A percentile compares a stretch with the other conserved stretches of the same genome.
Evolutionary conservation across 257 asterid species (phyloP).

Genomic region (Solanum ossicruentum): DNA sequence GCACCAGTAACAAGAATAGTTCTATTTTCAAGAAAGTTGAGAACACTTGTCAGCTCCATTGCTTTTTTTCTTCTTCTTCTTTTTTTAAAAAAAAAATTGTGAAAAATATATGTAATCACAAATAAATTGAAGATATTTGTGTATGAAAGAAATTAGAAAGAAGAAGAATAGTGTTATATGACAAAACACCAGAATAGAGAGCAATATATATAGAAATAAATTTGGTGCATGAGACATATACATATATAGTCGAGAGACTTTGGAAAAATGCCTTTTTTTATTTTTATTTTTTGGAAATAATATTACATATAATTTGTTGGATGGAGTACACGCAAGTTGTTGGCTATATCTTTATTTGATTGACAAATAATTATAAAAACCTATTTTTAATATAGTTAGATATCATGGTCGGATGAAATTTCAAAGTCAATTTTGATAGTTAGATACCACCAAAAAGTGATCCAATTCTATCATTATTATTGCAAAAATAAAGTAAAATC

Average conservation of each 20-base stretch:
- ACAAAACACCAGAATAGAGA: background rate
- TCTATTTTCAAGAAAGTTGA: slow-evolving; percentile 37
- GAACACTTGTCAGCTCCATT: slow-evolving; percentile 59
- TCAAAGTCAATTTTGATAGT: background rate
- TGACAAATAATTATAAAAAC: background rate
- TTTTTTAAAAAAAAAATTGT: no score
- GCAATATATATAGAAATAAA: background rate
- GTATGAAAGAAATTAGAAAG: background rate
- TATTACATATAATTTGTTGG: background rate
- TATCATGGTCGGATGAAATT: background rate
- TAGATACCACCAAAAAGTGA: background rate
- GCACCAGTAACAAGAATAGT: slow-evolving; percentile 68
- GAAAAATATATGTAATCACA: background rate
- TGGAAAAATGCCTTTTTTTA: background rate
- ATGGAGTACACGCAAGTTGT: slow-evolving; percentile 10
- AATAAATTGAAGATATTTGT: background rate
- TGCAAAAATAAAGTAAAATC: background rate
- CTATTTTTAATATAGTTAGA: background rate
- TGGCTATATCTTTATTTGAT: background rate
- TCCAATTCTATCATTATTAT: background rate
- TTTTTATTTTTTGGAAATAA: background rate
- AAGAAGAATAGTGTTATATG: background rate
- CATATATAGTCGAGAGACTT: background rate
- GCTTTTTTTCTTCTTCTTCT: background rate
- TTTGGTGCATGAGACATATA: background rate